Percentiles rank a stretch among this genome's conserved stretches.
Conservation (phyloP, 2,329 filamentous ascomycete species). For the Mycosphaerella arachidis region DNA sequence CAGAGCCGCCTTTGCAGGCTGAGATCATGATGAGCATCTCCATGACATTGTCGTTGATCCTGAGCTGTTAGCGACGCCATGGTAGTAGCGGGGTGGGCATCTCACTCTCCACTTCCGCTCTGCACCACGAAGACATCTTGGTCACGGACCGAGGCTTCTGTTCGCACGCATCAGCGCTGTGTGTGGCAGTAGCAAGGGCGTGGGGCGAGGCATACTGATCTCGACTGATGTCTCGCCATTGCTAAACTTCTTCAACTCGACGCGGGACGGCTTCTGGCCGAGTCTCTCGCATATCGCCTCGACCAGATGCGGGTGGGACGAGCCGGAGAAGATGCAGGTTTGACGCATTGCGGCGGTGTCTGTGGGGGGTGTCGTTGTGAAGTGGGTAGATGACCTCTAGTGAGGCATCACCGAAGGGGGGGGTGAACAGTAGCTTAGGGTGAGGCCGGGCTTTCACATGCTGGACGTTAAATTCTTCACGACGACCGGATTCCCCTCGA, state of each 20-base stretch:
- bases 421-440: conserved; percentile 1
- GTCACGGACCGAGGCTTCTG: conserved; percentile 73
- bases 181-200: conserved; percentile 18
- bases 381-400: conserved; percentile 18
- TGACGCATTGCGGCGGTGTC: conserved; percentile 52
- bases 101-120: conserved; percentile 77
- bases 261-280: conserved; percentile 56
- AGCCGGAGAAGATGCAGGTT: conserved; percentile 64
- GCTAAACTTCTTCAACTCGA: conserved; percentile 61
- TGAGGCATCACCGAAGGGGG: conserved; percentile 19
- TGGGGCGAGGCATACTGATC: conserved; percentile 46
- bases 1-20: conserved; percentile 94
- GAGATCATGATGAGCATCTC: conserved; percentile 99
- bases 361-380: not conserved
- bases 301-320: conserved; percentile 60
- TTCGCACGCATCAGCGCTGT: conserved; percentile 20
- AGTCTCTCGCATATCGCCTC: conserved; percentile 63
- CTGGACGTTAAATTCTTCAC: conserved; percentile 3
- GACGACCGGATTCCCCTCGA: not conserved
- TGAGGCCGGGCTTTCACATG: conserved; percentile 12
- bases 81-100: conserved; percentile 7
- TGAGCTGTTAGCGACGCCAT: conserved; percentile 29
- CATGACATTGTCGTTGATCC: conserved; percentile 98
- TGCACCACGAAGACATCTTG: conserved; percentile 99
- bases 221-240: conserved; percentile 68